Evolutionary conservation across 192 early-diverging fungal species (phyloP), one percentile per base, ranked within the genome.

Genomic region (Rhizoclosmatium sp.): DNA sequence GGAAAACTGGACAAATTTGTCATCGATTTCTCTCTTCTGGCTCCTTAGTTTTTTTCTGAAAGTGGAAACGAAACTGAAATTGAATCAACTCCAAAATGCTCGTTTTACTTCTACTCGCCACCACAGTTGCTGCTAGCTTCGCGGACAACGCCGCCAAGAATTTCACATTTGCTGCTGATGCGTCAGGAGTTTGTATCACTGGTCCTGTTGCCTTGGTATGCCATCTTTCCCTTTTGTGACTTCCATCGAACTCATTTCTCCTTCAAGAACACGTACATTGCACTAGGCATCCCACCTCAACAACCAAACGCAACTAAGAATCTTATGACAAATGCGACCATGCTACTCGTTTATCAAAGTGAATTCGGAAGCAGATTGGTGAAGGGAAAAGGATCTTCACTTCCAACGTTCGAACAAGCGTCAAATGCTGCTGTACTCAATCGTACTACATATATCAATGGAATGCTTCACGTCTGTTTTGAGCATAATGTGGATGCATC

Each of bases 181-280:
- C 67, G 12, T 41, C 67, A 1, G 31, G 48, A 21, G 69, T 56
- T 7, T 71, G 69, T 39, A 71, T 71, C 40, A 21, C 47, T 2
- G 69, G 69, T 1, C 14, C 47, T 40, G 69, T 71, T n/a, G 31
- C 7, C 16, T 4, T 58, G 54, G 69, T 71, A 31, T 31, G 49
- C 0, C 54, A 7, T 40, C 21, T 31, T 40, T 62, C 21, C 0
- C 60, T 0, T 62, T 62, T 1, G 7, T 40, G 14, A 1, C 1
- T 56, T 9, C 54, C 54, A 9, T 56, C 54, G 54, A 9, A 56
- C 44, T 16, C 14, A 2, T 14, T 31, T 2, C 0, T 47, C 46
- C 5, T 16, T 56, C 31, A 5, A 71, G 69, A 71, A 71, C 54
- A 56, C 19, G 2, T 71, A 71, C 47, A 71, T 71, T 14, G 69